These are phyloP conservation scores for Penicillium sp. DNA, from an alignment of 2,329 filamentous ascomycete genomes.

Conservation along the genomic window DNA sequence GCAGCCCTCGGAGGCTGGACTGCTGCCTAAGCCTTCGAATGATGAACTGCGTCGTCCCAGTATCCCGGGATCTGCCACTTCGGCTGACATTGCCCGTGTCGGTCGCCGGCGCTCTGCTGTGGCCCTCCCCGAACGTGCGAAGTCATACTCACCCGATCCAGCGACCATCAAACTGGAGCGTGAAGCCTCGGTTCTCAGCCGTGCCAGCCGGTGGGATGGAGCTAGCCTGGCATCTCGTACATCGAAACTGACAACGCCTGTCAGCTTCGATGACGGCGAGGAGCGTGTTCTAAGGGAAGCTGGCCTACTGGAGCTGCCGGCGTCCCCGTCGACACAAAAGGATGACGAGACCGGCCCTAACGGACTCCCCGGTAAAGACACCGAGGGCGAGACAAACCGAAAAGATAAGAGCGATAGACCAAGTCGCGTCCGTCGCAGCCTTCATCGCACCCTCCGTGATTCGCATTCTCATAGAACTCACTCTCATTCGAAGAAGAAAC, in stretches of 20 bases:
- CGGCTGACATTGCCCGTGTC: slow-evolving; percentile 28
- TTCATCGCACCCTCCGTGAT: slow-evolving; percentile 87
- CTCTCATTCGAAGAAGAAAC: slow-evolving; percentile 72
- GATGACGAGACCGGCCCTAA: slow-evolving; percentile 42
- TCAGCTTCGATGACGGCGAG: slow-evolving; percentile 62
- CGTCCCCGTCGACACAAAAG: slow-evolving; percentile 43
- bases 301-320: slow-evolving; percentile 57
- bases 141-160: slow-evolving; percentile 25
- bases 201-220: slow-evolving; percentile 36
- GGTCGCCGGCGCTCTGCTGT: slow-evolving; percentile 31
- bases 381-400: slow-evolving; percentile 35
- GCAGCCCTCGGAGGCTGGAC: slow-evolving; percentile 14
- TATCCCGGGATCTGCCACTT: slow-evolving; percentile 31
- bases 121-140: slow-evolving; percentile 27
- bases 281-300: slow-evolving; percentile 65
- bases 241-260: slow-evolving; percentile 35
- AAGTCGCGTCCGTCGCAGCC: slow-evolving; percentile 71
- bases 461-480: slow-evolving; percentile 59
- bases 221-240: slow-evolving; percentile 34
- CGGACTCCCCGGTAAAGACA: slow-evolving; percentile 42
- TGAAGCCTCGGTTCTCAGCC: slow-evolving; percentile 40
- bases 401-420: slow-evolving; percentile 51
- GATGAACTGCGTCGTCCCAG: slow-evolving; percentile 33
- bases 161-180: slow-evolving; percentile 31
- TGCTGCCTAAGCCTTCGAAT: slow-evolving; percentile 22